Conservation (phyloP, 345 rosid species). For the Eucalyptus shirleyi region DNA sequence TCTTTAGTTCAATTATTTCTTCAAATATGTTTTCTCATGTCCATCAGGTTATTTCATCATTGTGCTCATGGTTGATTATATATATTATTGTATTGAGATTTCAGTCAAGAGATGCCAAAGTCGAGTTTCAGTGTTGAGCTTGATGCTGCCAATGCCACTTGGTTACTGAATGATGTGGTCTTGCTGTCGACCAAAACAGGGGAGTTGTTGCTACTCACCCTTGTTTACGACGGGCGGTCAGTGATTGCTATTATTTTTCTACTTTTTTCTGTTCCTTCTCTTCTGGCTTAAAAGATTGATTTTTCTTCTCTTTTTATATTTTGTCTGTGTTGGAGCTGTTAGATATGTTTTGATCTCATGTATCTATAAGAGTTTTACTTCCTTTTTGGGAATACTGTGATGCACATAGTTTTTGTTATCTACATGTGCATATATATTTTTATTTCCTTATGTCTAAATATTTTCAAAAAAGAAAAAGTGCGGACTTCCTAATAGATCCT, state of each 20-base stretch:
- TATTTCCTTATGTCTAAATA: not conserved
- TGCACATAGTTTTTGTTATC: not conserved
- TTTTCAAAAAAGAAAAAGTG: not conserved
- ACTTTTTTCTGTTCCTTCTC: not conserved
- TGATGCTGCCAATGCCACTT: slow-evolving; percentile 86
- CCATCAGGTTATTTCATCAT: not conserved
- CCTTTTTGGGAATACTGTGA: not conserved
- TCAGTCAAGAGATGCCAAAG: slow-evolving; percentile 92
- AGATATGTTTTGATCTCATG: not conserved
- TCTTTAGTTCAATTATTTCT: not conserved
- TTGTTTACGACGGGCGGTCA: slow-evolving; percentile 94
- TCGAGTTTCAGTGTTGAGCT: slow-evolving; percentile 82
- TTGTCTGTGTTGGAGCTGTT: not conserved
- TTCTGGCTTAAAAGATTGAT: not conserved
- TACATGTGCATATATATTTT: not conserved
- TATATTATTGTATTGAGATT: not conserved
- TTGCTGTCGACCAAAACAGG: slow-evolving; percentile 85
- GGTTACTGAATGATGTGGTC: slow-evolving; percentile 77
- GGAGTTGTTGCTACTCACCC: slow-evolving; percentile 75
- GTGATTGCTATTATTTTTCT: not conserved
- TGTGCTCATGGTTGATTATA: not conserved
- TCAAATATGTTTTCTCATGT: not conserved
- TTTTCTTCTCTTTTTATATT: not conserved
- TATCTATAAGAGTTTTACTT: not conserved
- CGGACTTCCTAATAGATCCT: not conserved